These are phyloP conservation scores for Candida xiaguanensis DNA, from an alignment of 805 yeast species.

Conservation along the genomic window DNA sequence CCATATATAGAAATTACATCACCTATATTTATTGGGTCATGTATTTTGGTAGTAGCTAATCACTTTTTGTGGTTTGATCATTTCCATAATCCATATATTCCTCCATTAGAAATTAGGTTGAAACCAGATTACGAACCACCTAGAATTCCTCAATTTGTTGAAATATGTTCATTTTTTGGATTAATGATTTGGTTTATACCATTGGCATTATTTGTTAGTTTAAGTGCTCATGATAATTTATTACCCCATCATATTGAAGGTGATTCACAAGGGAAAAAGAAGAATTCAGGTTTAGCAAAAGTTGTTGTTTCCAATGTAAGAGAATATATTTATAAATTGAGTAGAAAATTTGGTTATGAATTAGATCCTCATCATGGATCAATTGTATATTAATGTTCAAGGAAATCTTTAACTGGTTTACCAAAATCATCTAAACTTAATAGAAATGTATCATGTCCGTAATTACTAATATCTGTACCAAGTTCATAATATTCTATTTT, in stretches of 20 bases:
- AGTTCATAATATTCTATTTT: slow-evolving; percentile 65
- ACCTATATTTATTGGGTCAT: slow-evolving; percentile 65
- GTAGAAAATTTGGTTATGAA: slow-evolving; percentile 63
- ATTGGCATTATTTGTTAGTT: slow-evolving; percentile 82
- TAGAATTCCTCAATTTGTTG: slow-evolving; percentile 75
- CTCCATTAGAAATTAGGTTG: slow-evolving; percentile 61
- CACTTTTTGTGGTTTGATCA: slow-evolving; percentile 89
- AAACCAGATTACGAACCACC: slow-evolving; percentile 59
- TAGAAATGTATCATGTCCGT: slow-evolving; percentile 90
- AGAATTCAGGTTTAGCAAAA: slow-evolving; percentile 60
- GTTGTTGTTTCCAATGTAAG: slow-evolving; percentile 54
- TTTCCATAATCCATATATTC: slow-evolving; percentile 69
- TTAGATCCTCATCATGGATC: slow-evolving; percentile 53
- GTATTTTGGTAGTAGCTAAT: slow-evolving; percentile 69
- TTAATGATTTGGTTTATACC: slow-evolving; percentile 93
- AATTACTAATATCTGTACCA: slow-evolving; percentile 70
- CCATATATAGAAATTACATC: slow-evolving; percentile 78
- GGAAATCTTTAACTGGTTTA: slow-evolving; percentile 62
- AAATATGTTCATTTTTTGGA: slow-evolving; percentile 94
- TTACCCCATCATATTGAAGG: slow-evolving; percentile 56
- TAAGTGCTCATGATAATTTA: slow-evolving; percentile 87
- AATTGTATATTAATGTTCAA: slow-evolving; percentile 19
- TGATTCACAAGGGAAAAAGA: slow-evolving; percentile 25
- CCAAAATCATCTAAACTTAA: slow-evolving; percentile 79
- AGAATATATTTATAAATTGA: slow-evolving; percentile 40